These are phyloP conservation scores for Trichoderma harzianum DNA, from an alignment of 2,329 filamentous ascomycete genomes.

Conservation along the genomic window DNA sequence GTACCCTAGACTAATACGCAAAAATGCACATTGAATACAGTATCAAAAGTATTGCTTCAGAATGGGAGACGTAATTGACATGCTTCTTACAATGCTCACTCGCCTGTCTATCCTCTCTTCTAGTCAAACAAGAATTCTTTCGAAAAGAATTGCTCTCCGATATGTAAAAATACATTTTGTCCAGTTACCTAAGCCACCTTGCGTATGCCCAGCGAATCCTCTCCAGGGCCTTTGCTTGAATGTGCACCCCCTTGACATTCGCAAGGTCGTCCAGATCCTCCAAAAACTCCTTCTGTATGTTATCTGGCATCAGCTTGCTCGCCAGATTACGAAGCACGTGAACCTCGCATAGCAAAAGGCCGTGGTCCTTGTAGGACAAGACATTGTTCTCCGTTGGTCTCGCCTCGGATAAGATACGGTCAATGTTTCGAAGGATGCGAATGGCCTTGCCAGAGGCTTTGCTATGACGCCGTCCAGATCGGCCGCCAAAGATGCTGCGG, in stretches of 20 bases:
- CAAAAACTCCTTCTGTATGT: constrained; percentile 78
- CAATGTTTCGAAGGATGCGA: constrained; percentile 80
- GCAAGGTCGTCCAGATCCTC: constrained; percentile 85
- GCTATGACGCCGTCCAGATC: constrained; percentile 63
- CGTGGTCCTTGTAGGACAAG: constrained; percentile 88
- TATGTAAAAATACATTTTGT: background rate
- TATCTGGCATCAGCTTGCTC: constrained; percentile 62
- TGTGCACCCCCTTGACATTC: constrained; percentile 74
- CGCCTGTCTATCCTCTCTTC: background rate
- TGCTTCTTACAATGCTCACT: background rate
- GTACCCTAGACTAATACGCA: background rate
- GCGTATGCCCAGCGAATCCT: constrained; percentile 89
- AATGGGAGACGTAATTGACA: background rate
- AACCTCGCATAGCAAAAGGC: constrained; percentile 83
- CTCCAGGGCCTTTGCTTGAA: constrained; percentile 75
- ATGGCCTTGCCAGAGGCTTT: constrained; percentile 67
- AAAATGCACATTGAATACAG: background rate
- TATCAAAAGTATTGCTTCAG: background rate
- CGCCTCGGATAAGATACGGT: constrained; percentile 70
- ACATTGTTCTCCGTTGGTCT: constrained; percentile 68
- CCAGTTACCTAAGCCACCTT: constrained; percentile 58
- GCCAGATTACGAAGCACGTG: constrained; percentile 70
- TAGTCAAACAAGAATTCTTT: background rate
- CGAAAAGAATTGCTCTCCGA: background rate
- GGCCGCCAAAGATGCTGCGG: constrained; percentile 63